A percentile compares a stretch with the other conserved stretches of the same genome.
phyloP scores from a whole-genome alignment of 2,329 filamentous ascomycete genomes.

The Fusarium nelsonii region DNA sequence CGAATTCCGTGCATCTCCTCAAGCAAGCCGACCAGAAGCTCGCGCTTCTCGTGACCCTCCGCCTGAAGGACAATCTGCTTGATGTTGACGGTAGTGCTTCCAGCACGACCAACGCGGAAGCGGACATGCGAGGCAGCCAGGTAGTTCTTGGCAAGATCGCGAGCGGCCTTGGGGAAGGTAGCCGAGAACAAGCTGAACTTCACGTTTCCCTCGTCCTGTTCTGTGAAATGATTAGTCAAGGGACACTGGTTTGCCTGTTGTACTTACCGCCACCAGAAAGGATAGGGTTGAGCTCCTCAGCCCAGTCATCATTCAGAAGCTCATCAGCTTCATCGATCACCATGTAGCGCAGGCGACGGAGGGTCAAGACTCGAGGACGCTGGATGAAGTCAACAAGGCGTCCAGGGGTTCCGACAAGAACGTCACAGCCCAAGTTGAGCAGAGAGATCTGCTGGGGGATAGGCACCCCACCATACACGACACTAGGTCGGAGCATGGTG shows the following conservation, averaged over 20 bases:
- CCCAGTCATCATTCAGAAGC: conserved; percentile 85
- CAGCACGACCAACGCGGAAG: conserved; percentile 87
- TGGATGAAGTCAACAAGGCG: conserved; percentile 87
- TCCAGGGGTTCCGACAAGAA: conserved; percentile 89
- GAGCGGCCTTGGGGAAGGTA: conserved; percentile 86
- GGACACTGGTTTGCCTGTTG: conserved; percentile 7
- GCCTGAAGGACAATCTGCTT: conserved; percentile 79
- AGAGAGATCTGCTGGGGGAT: conserved; percentile 76
- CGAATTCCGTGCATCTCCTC: conserved; percentile 76
- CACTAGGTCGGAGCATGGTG: conserved; percentile 91
- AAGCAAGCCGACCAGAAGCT: conserved; percentile 79
- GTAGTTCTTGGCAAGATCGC: conserved; percentile 80
- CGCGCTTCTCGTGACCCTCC: conserved; percentile 74
- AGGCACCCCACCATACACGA: conserved; percentile 87
- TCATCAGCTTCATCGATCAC: conserved; percentile 97
- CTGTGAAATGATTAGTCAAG: conserved; percentile 59
- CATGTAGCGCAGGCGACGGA: conserved; percentile 81
- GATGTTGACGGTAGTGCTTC: conserved; percentile 86
- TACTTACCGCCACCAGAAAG: conserved; percentile 82
- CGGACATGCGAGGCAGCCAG: conserved; percentile 80
- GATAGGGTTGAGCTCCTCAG: conserved; percentile 78
- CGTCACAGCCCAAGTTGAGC: conserved; percentile 85
- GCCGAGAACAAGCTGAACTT: conserved; percentile 90
- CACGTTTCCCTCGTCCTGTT: conserved; percentile 77
- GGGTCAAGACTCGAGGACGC: conserved; percentile 74